Conservation (phyloP, 2,329 filamentous ascomycete genomes). For the Cordyceps sp. region DNA sequence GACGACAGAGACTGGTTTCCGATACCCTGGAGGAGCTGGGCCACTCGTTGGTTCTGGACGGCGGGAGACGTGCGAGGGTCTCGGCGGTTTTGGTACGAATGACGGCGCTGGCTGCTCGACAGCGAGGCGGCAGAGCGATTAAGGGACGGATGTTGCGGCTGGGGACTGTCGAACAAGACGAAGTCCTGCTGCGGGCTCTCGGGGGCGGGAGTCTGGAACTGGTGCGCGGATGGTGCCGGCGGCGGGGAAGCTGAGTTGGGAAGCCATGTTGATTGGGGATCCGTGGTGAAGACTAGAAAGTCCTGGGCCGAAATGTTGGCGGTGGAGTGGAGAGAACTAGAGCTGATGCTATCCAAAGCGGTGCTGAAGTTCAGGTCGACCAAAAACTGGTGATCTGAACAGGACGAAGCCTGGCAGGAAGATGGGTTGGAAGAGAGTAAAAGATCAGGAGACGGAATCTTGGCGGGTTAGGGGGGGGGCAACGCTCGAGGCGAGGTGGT, state of each 20-base stretch:
- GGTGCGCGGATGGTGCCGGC: conserved; percentile 44
- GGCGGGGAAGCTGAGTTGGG: conserved; percentile 48
- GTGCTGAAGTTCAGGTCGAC: conserved; percentile 53
- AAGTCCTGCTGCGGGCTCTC: conserved; percentile 50
- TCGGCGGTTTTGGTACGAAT: conserved; percentile 28
- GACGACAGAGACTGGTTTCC: conserved; percentile 37
- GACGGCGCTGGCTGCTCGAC: conserved; percentile 23
- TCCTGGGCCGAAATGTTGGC: conserved; percentile 47
- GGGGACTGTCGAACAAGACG: conserved; percentile 52
- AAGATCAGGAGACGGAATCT: conserved; percentile 32
- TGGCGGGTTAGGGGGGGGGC: conserved; percentile 24
- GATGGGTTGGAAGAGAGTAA: not conserved
- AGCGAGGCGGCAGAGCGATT: conserved; percentile 21
- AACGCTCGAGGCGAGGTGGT: conserved; percentile 22
- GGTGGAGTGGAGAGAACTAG: conserved; percentile 34
- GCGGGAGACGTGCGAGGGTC: conserved; percentile 18
- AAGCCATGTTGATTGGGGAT: conserved; percentile 69
- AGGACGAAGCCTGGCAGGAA: conserved; percentile 11
- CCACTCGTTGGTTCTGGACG: conserved; percentile 41
- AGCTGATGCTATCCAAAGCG: conserved; percentile 40
- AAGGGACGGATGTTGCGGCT: conserved; percentile 17
- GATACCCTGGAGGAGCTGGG: conserved; percentile 40
- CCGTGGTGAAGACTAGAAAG: conserved; percentile 67
- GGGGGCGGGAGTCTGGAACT: conserved; percentile 32
- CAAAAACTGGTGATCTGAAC: conserved; percentile 31